Percentiles rank a stretch among this genome's conserved stretches.
Conservation (phyloP, 2,329 filamentous ascomycete genomes). For the Colletotrichum limetticola region DNA sequence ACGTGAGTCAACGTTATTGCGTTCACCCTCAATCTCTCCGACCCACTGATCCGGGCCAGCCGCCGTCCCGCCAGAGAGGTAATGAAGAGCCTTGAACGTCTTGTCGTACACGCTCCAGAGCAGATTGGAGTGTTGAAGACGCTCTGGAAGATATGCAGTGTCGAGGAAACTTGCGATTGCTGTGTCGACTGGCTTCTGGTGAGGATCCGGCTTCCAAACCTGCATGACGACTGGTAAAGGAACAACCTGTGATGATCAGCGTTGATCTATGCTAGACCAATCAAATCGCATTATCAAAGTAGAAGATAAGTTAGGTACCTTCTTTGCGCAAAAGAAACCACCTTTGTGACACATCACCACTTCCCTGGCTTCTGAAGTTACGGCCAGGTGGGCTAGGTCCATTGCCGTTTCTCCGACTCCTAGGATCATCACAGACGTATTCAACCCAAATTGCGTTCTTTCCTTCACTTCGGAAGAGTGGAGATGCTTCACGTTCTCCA, state of each 20-base stretch:
- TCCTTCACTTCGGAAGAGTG: conserved; percentile 57
- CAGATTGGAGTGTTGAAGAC: conserved; percentile 52
- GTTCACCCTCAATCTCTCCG: conserved; percentile 52
- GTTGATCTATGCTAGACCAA: neutral
- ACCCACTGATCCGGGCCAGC: conserved; percentile 61
- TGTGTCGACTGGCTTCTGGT: conserved; percentile 57
- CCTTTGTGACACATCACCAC: conserved; percentile 57
- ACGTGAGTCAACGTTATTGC: conserved; percentile 49
- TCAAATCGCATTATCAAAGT: neutral
- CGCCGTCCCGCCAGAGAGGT: conserved; percentile 55
- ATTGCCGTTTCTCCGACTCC: conserved; percentile 59
- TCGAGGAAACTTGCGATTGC: conserved; percentile 61
- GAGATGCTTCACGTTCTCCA: conserved; percentile 47
- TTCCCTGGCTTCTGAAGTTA: conserved; percentile 53
- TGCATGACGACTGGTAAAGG: conserved; percentile 22
- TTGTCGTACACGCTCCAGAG: conserved; percentile 59
- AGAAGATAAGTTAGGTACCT: conserved; percentile 41
- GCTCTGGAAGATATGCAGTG: conserved; percentile 60
- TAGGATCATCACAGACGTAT: conserved; percentile 53
- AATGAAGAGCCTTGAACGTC: conserved; percentile 56
- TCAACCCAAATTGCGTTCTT: conserved; percentile 52
- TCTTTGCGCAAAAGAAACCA: conserved; percentile 58
- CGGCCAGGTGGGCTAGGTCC: conserved; percentile 56
- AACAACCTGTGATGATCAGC: neutral
- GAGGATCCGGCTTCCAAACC: conserved; percentile 4